Base-by-base conservation (phyloP, 345 rosid species). In the Eucalyptus regnans region DNA sequence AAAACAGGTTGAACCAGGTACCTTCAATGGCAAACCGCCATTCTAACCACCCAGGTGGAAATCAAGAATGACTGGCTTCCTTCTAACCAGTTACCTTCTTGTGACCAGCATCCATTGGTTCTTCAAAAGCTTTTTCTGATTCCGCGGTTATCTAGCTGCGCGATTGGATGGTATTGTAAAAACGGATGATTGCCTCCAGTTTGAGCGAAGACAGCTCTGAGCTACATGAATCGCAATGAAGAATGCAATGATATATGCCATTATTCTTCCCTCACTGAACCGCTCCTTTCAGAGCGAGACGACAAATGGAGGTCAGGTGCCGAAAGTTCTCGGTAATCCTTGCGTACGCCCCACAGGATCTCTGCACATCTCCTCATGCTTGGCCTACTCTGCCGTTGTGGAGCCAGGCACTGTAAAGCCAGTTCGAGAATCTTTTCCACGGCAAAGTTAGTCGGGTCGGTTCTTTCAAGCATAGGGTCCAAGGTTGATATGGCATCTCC, bases 291-390 rank as follows among this genome's bases (percentile, higher is more conserved):
- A 43, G 96, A 94, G 88, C 84, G 76, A 52, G 93, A 90, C 22
- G 94, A 86, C 23, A 92, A 93, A 68, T 43, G 90, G 79, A 87
- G 33, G 88, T 93, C 95, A 87, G 90, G 88, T 90, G 90, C 91
- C 43, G 88, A 90, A 68, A 81, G 50, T 41, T 94, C 97, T 90
- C 94, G 94, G 91, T 93, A 97, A 90, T 96, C 97, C 92, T 96
- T 98, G 20, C 99, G 99, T 54, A 97, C 93, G 48, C 93, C 90
- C 98, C 99, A 96, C 23, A 98, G 94, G 89, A 96, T 90, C 96
- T 97, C 99, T 23, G 94, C 98, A 66, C 99, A 96, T 76, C 91
- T 93, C 91, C 93, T 94, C 99, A 98, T 97, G 91, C 92, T 92
- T 25, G 99, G 98, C 90, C 99, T 92, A 23, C 87, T 92, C 88